phyloP scores from a whole-genome alignment of 768 basidiomycete species.

The Trametes punicea region DNA sequence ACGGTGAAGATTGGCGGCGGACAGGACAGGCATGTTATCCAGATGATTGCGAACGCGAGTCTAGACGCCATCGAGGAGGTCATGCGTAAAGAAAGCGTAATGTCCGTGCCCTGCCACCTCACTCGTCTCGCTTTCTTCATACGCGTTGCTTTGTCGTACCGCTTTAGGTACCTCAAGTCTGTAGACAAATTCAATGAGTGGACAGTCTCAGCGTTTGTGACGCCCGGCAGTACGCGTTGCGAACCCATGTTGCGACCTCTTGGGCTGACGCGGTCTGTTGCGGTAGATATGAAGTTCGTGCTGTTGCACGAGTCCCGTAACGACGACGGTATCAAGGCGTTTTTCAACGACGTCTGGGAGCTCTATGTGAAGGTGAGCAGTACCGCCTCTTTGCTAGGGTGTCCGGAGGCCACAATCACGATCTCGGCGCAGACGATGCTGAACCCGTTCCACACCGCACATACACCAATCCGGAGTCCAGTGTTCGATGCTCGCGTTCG shows the following conservation, averaged over 20 bases:
- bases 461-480: constrained; percentile 73
- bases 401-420: constrained; percentile 13
- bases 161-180: constrained; percentile 83
- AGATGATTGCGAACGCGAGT: constrained; percentile 98
- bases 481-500: constrained; percentile 84
- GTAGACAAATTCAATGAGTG: constrained; percentile 99
- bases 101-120: constrained; percentile 46
- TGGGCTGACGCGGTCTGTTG: constrained; percentile 17
- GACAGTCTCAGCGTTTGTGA: constrained; percentile 95
- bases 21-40: constrained; percentile 90
- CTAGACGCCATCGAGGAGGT: constrained; percentile 94
- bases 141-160: constrained; percentile 3
- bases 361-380: constrained; percentile 84
- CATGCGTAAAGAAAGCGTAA: constrained; percentile 75
- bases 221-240: constrained; percentile 77
- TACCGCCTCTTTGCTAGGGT: background rate
- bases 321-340: constrained; percentile 91
- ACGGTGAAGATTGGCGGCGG: constrained; percentile 71
- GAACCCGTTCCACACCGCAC: constrained; percentile 96
- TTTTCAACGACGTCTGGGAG: constrained; percentile 97
- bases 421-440: constrained; percentile 62
- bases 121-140: background rate
- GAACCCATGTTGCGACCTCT: constrained; percentile 10
- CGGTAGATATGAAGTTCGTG: constrained; percentile 89
- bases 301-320: constrained; percentile 94